Evolutionary conservation across 179 eudicot genomes (phyloP).

Genomic region (Camellia oleifera): DNA sequence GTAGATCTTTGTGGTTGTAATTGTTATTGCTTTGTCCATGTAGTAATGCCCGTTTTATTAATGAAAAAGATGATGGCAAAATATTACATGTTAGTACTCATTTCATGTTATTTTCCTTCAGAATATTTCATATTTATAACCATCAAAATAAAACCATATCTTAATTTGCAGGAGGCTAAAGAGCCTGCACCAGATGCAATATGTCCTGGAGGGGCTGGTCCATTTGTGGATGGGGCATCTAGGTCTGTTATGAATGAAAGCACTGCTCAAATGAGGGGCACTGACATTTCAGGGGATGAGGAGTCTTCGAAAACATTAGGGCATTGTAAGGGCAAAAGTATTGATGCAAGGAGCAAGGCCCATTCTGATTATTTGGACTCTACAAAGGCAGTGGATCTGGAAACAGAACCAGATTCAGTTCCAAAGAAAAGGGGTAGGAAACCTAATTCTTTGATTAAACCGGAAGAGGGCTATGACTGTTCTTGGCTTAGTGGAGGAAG

Average conservation of each 20-base stretch:
- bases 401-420: constrained; percentile 23
- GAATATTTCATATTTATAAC: constrained; percentile 1
- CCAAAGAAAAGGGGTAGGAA: constrained; percentile 36
- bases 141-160: not conserved
- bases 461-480: constrained; percentile 32
- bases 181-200: constrained; percentile 22
- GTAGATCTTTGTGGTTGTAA: not conserved
- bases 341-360: constrained; percentile 2
- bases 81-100: not conserved
- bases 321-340: constrained; percentile 17
- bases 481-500: constrained; percentile 19
- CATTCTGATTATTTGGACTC: constrained; percentile 4
- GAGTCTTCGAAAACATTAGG: constrained; percentile 26
- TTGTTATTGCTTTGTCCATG: not conserved
- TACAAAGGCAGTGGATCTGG: constrained; percentile 3
- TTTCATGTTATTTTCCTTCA: not conserved
- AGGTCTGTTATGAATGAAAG: constrained; percentile 5
- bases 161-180: constrained; percentile 23
- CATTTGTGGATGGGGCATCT: constrained; percentile 1
- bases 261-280: constrained; percentile 12
- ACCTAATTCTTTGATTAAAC: constrained; percentile 24
- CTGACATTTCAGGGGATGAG: constrained; percentile 13
- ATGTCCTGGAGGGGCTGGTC: constrained; percentile 15
- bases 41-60: not conserved
- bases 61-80: not conserved